Evolutionary conservation across 768 basidiomycete species (phyloP), one percentile per base, ranked within the genome.

Genomic region (Russula foetens): DNA sequence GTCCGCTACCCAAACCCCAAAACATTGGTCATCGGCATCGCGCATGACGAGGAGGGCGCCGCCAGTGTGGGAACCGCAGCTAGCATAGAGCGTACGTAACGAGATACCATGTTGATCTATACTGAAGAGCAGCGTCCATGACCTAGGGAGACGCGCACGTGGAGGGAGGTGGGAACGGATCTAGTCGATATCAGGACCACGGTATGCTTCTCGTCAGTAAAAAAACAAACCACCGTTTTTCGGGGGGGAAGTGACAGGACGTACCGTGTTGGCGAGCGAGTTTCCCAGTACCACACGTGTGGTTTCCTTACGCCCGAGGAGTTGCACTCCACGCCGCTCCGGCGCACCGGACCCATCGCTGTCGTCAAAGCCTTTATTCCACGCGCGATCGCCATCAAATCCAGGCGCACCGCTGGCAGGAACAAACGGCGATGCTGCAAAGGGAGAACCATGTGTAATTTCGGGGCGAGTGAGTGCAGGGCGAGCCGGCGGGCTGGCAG

Each of bases 61-160:
- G 38, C 74, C 75, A 33, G 69, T 73, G 24, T 73, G 71, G 5
- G 71, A 67, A 53, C 81, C 82, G 55, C 85, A 89, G 1, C 79
- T 79, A 2, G 79, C 68, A 71, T 97, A 98, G 6, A 98, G 79
- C 1, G 96, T 97, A 47, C 87, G 84, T 15, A 98, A 77, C 14
- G 92, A 95, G 47, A 95, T 93, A 0, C 96, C 96, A 66, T 98
- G 90, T 68, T 97, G 94, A 68, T 98, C 96, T 19, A 97, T 79
- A 17, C 92, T 94, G 74, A 95, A 94, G 6, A 93, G 73, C 0
- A 95, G 80, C 0, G 80, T 80, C 93, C 93, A 96, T 29, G 77
- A 74, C 7, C 78, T 76, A 0, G 86, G 79, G 19, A 95, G 81
- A 4, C 87, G 85, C 1, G 82, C 76, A 7, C 94, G 79, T 0